Base-by-base conservation (phyloP, 257 asterid species). In the Przewalskia tangutica region DNA sequence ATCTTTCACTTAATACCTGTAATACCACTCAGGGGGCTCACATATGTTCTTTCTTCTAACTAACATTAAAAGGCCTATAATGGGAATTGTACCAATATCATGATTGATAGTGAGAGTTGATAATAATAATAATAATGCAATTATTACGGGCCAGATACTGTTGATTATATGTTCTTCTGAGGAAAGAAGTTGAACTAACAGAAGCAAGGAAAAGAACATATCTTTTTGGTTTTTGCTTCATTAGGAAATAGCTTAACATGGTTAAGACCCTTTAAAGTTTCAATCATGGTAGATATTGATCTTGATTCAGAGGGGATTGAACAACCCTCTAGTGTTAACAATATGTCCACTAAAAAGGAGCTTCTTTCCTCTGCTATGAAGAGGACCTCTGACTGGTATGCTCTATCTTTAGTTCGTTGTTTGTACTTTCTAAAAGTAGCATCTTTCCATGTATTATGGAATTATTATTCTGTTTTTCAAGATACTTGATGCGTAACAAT, bases 331-430 rank as follows among this genome's bases (percentile, higher is more conserved):
- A 16, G 60, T 23, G 62, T 81, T 83, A 59, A 86, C 46, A 83
- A 83, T 77, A 89, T 89, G 91, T 81, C 91, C 80, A 84, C 84
- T 62, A 93, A 88, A 89, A 94, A 94, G 71, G 93, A 90, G 48
- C 90, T 86, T 27, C 91, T 95, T 62, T 91, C 95, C 54, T 71
- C 93, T 85, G 94, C 95, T 86, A 90, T 92, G 96, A 88, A 88
- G 94, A 90, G 98, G 79, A 95, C 98, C 38, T 90, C 94, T 53
- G 97, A 95, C 65, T 95, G 98, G 98, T 95, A 83, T 71, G 84
- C 32, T 75, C 82, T 20, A 27, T 78, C 16, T 59, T 54, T 36
- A 17, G 66, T 16, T 63, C 38, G 3, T 38, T 38, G 6, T 51
- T 6, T 66, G 81, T 8, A 8, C 32, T 77, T 77, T 44, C 40